These are phyloP conservation scores for Umbelopsis sp. DNA, from an alignment of 192 early-diverging fungal genomes.

Conservation along the genomic window DNA sequence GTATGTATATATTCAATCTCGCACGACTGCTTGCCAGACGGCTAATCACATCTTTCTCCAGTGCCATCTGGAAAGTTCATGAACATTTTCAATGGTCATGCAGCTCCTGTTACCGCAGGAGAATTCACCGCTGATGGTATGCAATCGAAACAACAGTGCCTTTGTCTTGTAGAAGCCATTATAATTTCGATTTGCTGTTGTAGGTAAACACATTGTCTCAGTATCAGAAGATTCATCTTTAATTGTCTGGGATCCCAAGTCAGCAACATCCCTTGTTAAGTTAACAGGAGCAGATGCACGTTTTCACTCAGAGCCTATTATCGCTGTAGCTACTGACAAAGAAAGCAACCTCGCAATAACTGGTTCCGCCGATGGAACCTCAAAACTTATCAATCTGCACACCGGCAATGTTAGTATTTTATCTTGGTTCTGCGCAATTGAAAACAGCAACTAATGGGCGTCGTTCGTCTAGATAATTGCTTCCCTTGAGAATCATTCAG, in stretches of 20 bases:
- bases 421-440: not conserved
- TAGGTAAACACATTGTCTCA: constrained; percentile 72
- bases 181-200: not conserved
- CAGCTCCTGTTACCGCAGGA: constrained; percentile 82
- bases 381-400: constrained; percentile 74
- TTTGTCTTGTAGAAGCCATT: not conserved
- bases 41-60: constrained; percentile 14
- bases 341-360: constrained; percentile 82
- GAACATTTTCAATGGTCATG: constrained; percentile 92
- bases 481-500: constrained; percentile 79
- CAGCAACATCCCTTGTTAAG: constrained; percentile 64
- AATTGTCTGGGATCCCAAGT: constrained; percentile 94
- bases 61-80: constrained; percentile 88
- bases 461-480: constrained; percentile 63
- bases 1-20: constrained; percentile 24
- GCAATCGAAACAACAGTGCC: not conserved
- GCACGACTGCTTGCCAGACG: not conserved
- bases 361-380: constrained; percentile 79
- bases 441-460: not conserved
- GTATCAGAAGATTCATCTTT: constrained; percentile 83
- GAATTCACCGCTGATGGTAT: constrained; percentile 87
- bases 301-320: constrained; percentile 84
- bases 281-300: constrained; percentile 76
- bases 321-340: constrained; percentile 69
- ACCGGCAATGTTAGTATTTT: constrained; percentile 62